Percentiles rank a stretch among this genome's conserved stretches.
Conservation (phyloP, 1,284 basidiomycete genomes). For the Cryptococcus sp. region DNA sequence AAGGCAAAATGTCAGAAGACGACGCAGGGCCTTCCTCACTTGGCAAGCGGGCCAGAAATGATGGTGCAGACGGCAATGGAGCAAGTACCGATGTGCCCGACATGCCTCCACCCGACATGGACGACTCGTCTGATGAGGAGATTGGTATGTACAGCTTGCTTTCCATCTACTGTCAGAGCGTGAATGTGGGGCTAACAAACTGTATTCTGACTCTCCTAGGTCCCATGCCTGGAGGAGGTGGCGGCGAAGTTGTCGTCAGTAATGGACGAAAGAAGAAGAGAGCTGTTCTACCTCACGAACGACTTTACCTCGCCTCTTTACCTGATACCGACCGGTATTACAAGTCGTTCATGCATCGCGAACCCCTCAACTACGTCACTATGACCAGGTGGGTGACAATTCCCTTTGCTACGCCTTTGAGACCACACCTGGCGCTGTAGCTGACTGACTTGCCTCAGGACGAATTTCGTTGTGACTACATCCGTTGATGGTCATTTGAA, state of each 20-base stretch:
- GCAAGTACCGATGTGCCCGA: slow-evolving; percentile 22
- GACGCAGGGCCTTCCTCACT: slow-evolving; percentile 14
- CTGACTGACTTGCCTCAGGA: slow-evolving; percentile 58
- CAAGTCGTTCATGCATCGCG: slow-evolving; percentile 98
- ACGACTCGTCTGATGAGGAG: slow-evolving; percentile 50
- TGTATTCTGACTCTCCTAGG: slow-evolving; percentile 7
- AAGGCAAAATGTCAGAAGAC: slow-evolving; percentile 17
- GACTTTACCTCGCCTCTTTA: slow-evolving; percentile 85
- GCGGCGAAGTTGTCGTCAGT: slow-evolving; percentile 16
- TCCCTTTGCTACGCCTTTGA: neutral
- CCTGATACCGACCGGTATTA: slow-evolving; percentile 91
- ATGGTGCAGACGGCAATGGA: neutral
- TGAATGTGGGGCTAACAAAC: neutral
- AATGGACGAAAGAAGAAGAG: slow-evolving; percentile 41
- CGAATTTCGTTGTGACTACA: slow-evolving; percentile 90
- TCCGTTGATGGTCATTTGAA: slow-evolving; percentile 95
- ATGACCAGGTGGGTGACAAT: slow-evolving; percentile 71
- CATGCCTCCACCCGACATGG: slow-evolving; percentile 39
- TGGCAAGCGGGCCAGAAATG: slow-evolving; percentile 14
- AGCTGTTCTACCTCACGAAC: slow-evolving; percentile 69
- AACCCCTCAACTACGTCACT: slow-evolving; percentile 82
- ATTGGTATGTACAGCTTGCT: slow-evolving; percentile 34
- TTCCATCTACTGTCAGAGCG: neutral
- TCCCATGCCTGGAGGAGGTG: slow-evolving; percentile 27
- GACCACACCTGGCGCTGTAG: too few species aligned